Evolutionary conservation across 805 yeast genomes (phyloP).

Genomic region (Saccharomyces kudriavzevii): DNA sequence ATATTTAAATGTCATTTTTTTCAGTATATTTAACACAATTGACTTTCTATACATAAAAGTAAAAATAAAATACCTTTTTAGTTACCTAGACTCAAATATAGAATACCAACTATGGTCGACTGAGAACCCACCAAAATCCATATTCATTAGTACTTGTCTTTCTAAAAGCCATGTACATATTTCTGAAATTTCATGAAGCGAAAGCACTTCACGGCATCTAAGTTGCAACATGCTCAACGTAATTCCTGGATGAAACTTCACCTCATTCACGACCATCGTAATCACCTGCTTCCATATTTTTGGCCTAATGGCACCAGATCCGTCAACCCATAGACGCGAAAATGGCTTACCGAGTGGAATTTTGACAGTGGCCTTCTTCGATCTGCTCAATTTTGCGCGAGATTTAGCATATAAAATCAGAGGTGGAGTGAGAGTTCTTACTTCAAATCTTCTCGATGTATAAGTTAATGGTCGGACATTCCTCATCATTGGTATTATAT

Average conservation of each 20-base stretch:
- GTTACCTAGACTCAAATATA: slow-evolving; percentile 4
- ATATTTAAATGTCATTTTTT: no score
- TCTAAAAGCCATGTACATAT: slow-evolving; percentile 40
- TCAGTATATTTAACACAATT: neutral
- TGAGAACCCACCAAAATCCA: slow-evolving; percentile 17
- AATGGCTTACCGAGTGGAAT: slow-evolving; percentile 58
- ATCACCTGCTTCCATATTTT: slow-evolving; percentile 54
- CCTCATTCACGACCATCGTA: slow-evolving; percentile 36
- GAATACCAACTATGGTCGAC: slow-evolving; percentile 23
- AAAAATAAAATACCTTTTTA: neutral
- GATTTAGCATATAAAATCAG: slow-evolving; percentile 42
- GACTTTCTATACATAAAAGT: neutral
- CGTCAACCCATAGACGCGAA: slow-evolving; percentile 64
- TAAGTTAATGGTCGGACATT: slow-evolving; percentile 50
- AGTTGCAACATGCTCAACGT: slow-evolving; percentile 17
- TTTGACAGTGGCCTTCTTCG: slow-evolving; percentile 20
- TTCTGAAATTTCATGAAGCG: slow-evolving; percentile 32
- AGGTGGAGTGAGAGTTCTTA: slow-evolving; percentile 51
- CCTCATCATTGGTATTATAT: slow-evolving; percentile 49
- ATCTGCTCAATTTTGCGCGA: slow-evolving; percentile 3
- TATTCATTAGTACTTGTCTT: slow-evolving; percentile 18
- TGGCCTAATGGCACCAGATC: slow-evolving; percentile 50
- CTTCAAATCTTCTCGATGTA: slow-evolving; percentile 67
- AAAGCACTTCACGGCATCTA: slow-evolving; percentile 26
- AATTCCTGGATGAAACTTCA: slow-evolving; percentile 52